phyloP scores from a whole-genome alignment of 2,329 filamentous ascomycete species.

The Nannizzia gypsea region DNA sequence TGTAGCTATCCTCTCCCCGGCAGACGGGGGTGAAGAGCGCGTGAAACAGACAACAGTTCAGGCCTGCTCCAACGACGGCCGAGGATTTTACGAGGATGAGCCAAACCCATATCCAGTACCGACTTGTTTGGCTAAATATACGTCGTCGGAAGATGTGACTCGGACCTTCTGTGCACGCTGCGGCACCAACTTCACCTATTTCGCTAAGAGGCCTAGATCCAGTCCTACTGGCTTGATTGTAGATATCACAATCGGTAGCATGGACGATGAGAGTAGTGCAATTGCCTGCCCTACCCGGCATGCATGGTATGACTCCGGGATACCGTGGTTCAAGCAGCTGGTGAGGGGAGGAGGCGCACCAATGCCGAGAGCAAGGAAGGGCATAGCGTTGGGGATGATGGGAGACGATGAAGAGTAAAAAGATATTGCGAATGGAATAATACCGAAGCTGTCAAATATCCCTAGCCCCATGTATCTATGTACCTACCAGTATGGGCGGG shows the following conservation, averaged over 20 bases:
- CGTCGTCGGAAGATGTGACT: slow-evolving; percentile 10
- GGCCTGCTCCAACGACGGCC: not conserved
- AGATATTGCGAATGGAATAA: not conserved
- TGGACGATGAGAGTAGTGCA: slow-evolving; percentile 17
- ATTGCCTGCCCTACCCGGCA: slow-evolving; percentile 16
- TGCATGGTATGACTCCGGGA: slow-evolving; percentile 17
- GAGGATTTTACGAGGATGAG: not conserved
- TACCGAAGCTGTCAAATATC: not conserved
- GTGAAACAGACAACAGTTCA: not conserved
- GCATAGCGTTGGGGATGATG: not conserved
- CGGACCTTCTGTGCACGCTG: slow-evolving; percentile 21
- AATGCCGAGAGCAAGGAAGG: not conserved
- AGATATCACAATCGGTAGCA: slow-evolving; percentile 19
- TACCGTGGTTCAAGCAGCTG: slow-evolving; percentile 16
- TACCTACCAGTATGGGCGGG: no score
- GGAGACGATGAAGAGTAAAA: not conserved
- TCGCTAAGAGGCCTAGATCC: slow-evolving; percentile 12
- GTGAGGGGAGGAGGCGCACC: not conserved
- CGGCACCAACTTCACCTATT: slow-evolving; percentile 18
- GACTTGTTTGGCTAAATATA: not conserved
- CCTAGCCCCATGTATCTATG: no score
- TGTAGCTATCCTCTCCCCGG: slow-evolving; percentile 7
- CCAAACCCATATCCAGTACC: not conserved
- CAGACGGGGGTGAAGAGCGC: not conserved
- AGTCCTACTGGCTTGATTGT: slow-evolving; percentile 9